Evolutionary conservation across 192 early-diverging fungal species (phyloP).

Genomic region (Phycomyces blakesleeanus): DNA sequence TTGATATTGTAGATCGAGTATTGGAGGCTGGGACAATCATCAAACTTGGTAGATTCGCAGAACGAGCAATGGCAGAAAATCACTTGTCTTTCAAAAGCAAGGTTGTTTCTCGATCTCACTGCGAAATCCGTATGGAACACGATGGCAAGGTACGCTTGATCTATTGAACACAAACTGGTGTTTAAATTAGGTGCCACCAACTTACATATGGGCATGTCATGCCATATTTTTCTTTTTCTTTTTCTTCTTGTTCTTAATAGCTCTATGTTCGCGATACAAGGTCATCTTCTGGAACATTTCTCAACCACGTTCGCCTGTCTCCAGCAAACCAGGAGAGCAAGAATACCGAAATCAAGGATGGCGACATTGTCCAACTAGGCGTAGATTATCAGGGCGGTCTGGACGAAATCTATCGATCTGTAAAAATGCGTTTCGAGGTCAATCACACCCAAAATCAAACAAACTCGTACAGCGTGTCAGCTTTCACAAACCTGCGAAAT

Average conservation of each 20-base stretch:
- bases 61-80: constrained; percentile 51
- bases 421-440: constrained; percentile 69
- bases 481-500: constrained; percentile 30
- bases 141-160: constrained; percentile 44
- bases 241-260: constrained; percentile 33
- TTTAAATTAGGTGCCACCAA: background rate
- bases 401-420: constrained; percentile 84
- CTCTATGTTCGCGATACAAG: constrained; percentile 81
- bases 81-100: constrained; percentile 74
- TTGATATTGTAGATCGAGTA: constrained; percentile 57
- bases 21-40: constrained; percentile 44
- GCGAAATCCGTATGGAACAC: constrained; percentile 79
- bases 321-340: constrained; percentile 74
- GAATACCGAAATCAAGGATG: constrained; percentile 68
- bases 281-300: constrained; percentile 86
- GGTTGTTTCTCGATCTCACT: constrained; percentile 80
- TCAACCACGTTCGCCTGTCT: constrained; percentile 82
- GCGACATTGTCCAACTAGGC: constrained; percentile 84
- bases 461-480: constrained; percentile 50
- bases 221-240: constrained; percentile 5
- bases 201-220: background rate
- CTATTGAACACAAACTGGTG: background rate
- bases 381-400: constrained; percentile 83
- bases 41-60: constrained; percentile 58
- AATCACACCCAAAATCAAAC: constrained; percentile 53